Evolutionary conservation across 2,329 filamentous ascomycete genomes (phyloP).

Genomic region (Arthrobotrys sphaeroides): DNA sequence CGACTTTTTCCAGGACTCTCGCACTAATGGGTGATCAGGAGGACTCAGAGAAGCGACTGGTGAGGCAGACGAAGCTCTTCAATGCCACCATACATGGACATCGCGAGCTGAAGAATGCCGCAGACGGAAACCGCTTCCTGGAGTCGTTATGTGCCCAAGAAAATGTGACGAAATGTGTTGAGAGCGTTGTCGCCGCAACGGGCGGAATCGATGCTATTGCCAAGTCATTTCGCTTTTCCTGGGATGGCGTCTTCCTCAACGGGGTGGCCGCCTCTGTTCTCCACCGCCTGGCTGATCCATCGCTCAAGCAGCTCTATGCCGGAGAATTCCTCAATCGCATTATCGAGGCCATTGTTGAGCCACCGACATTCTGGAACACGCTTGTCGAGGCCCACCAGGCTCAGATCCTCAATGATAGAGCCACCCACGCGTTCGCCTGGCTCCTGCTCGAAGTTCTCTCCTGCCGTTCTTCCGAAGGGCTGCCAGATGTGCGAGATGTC

Average conservation of each 20-base stretch:
- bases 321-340: conserved; percentile 66
- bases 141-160: conserved; percentile 64
- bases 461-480: conserved; percentile 57
- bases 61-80: conserved; percentile 62
- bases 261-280: conserved; percentile 59
- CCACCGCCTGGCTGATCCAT: conserved; percentile 62
- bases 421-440: conserved; percentile 64
- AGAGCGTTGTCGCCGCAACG: conserved; percentile 61
- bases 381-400: conserved; percentile 58
- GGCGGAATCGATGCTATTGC: conserved; percentile 61
- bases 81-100: conserved; percentile 61
- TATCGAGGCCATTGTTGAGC: conserved; percentile 65
- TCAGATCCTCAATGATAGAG: conserved; percentile 59
- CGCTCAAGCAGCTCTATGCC: conserved; percentile 65
- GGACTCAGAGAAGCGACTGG: conserved; percentile 38
- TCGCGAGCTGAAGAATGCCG: conserved; percentile 60
- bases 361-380: conserved; percentile 67
- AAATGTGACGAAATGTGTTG: conserved; percentile 62
- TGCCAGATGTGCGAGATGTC: conserved; percentile 57
- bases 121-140: conserved; percentile 64
- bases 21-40: conserved; percentile 29
- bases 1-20: conserved; percentile 16
- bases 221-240: conserved; percentile 63
- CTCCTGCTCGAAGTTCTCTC: conserved; percentile 65
- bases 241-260: conserved; percentile 64